Evolutionary conservation across 805 yeast genomes (phyloP).

Genomic region (Kodamaea kaohsiungensis): DNA sequence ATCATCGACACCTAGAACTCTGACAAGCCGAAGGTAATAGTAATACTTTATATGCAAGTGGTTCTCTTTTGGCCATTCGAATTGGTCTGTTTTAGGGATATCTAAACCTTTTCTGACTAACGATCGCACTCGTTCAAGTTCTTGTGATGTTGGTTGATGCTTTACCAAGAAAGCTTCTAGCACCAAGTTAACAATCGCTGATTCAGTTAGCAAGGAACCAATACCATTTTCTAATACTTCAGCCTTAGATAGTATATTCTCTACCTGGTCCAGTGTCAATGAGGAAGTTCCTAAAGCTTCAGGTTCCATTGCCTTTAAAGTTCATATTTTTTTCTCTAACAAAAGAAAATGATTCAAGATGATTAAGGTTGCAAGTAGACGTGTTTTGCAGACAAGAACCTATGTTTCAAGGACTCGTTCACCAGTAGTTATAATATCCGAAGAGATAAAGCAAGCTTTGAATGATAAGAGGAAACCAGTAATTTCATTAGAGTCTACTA

Average conservation of each 20-base stretch:
- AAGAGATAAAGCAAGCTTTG: conserved; percentile 67
- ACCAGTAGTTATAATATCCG: neutral
- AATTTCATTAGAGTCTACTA: conserved; percentile 84
- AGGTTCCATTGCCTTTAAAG: neutral
- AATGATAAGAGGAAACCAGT: conserved; percentile 57
- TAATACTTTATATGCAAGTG: neutral
- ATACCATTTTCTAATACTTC: neutral
- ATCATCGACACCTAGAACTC: conserved; percentile 13
- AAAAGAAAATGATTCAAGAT: neutral
- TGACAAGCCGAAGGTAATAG: conserved; percentile 1
- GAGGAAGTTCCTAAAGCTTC: neutral
- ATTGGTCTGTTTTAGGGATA: neutral
- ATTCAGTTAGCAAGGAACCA: neutral
- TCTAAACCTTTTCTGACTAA: neutral
- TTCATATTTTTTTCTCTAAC: neutral
- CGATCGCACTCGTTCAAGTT: neutral
- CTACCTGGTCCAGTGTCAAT: neutral
- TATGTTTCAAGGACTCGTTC: neutral
- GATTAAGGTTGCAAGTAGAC: neutral
- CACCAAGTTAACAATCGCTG: neutral
- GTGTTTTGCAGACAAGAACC: neutral
- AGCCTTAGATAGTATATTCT: neutral
- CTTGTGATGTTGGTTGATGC: neutral
- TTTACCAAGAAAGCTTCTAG: neutral
- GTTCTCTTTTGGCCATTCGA: neutral